These are phyloP conservation scores for Cicer pinnatifidum DNA, from an alignment of 306 rosid genomes.

Conservation along the genomic window DNA sequence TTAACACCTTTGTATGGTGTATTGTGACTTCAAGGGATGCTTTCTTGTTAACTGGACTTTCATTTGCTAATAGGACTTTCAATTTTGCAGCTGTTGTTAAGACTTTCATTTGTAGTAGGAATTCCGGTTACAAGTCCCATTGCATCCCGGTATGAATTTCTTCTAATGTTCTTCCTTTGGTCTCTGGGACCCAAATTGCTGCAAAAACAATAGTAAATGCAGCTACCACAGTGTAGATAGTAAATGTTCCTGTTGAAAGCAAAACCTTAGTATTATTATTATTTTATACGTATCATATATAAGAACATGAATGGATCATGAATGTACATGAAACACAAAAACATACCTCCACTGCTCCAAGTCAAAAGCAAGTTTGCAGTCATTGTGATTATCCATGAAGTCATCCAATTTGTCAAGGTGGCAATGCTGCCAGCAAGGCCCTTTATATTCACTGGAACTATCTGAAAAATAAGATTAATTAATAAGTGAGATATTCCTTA, in stretches of 20 bases:
- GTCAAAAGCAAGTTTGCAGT: conserved; percentile 74
- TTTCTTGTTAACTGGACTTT: no score
- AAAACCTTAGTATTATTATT: no score
- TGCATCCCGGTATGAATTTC: conserved; percentile 57
- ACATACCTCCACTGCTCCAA: conserved; percentile 74
- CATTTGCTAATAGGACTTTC: no score
- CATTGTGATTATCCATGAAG: conserved; percentile 64
- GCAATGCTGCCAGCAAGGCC: conserved; percentile 80
- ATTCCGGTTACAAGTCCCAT: no score
- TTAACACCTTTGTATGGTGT: no score
- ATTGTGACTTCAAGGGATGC: no score
- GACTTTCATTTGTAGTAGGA: no score
- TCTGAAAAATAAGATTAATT: conserved; percentile 54
- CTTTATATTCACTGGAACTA: conserved; percentile 76
- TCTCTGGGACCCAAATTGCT: conserved; percentile 71
- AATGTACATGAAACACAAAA: neutral
- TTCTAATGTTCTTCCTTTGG: conserved; percentile 81
- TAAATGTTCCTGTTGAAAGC: no score
- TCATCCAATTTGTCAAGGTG: conserved; percentile 69
- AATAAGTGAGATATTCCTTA: neutral
- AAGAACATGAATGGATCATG: neutral
- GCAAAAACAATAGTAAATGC: no score
- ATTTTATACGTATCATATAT: no score
- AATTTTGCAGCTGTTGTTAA: no score
- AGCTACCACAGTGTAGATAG: no score